Percentiles rank a stretch among this genome's conserved stretches.
Evolutionary conservation across 495 filamentous ascomycete species (phyloP).

Genomic region (Penicillium mononematosum): DNA sequence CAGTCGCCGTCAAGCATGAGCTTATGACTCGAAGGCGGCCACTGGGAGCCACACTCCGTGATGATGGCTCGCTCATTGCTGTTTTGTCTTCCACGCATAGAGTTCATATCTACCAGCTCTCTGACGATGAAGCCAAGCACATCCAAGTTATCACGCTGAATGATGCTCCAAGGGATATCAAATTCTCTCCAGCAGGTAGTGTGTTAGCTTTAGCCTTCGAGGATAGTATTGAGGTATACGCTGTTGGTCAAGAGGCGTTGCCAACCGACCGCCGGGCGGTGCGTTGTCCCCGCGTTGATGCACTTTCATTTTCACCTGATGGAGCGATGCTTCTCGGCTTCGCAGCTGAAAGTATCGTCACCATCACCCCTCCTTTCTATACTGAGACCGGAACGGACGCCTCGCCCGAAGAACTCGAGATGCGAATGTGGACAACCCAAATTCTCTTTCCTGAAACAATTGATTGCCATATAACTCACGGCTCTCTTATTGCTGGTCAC

Average conservation of each 20-base stretch:
- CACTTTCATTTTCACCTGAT: constrained; percentile 77
- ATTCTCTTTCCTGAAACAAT: constrained; percentile 81
- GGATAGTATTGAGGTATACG: constrained; percentile 82
- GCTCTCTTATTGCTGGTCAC: constrained; percentile 65
- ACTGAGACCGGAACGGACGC: constrained; percentile 43
- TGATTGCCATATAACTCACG: constrained; percentile 64
- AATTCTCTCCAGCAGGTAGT: constrained; percentile 74
- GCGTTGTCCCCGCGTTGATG: constrained; percentile 77
- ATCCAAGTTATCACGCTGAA: constrained; percentile 71
- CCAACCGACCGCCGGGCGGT: constrained; percentile 73
- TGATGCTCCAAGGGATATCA: constrained; percentile 71
- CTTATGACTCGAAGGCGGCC: constrained; percentile 78
- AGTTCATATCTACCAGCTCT: constrained; percentile 77
- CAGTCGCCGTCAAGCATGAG: constrained; percentile 66
- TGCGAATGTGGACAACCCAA: constrained; percentile 83
- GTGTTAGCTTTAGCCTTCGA: constrained; percentile 86
- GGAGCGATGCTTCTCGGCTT: constrained; percentile 84
- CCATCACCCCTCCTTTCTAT: constrained; percentile 80
- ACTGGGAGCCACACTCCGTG: constrained; percentile 72
- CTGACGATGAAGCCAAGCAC: constrained; percentile 58
- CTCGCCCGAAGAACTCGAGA: constrained; percentile 64
- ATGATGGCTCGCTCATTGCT: constrained; percentile 74
- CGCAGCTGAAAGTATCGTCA: constrained; percentile 69
- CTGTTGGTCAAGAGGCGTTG: constrained; percentile 60
- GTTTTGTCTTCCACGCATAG: constrained; percentile 78